Conservation (phyloP, 2,329 filamentous ascomycete species). For the Kalmusia sp. region DNA sequence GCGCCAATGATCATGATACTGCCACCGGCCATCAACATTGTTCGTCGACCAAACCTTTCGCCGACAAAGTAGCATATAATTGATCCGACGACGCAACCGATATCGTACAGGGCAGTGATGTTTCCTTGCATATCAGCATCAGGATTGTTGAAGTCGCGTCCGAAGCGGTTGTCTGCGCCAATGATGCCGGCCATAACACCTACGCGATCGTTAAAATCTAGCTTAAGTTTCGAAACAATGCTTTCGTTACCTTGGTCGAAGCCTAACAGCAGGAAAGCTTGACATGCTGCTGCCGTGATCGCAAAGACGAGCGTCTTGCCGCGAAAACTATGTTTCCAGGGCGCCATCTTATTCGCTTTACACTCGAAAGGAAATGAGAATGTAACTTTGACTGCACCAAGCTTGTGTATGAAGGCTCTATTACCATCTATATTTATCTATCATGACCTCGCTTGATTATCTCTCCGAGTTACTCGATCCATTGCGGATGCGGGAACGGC, state of each 20-base stretch:
- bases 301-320: neutral
- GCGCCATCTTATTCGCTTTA: too few relatives aligned
- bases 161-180: slow-evolving; percentile 44
- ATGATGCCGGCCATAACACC: slow-evolving; percentile 54
- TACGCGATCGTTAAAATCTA: too few relatives aligned
- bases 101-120: slow-evolving; percentile 59
- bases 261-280: slow-evolving; percentile 56
- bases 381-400: too few relatives aligned
- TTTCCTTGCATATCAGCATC: slow-evolving; percentile 52
- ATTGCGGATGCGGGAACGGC: too few relatives aligned
- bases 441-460: too few relatives aligned
- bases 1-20: slow-evolving; percentile 51
- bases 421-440: too few relatives aligned
- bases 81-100: slow-evolving; percentile 54
- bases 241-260: slow-evolving; percentile 51
- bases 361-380: too few relatives aligned
- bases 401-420: too few relatives aligned
- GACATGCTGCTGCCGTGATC: neutral
- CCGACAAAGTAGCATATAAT: slow-evolving; percentile 47
- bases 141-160: slow-evolving; percentile 45
- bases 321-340: too few relatives aligned
- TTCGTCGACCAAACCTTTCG: slow-evolving; percentile 52
- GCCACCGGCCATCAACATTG: slow-evolving; percentile 51
- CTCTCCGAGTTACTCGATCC: too few relatives aligned
- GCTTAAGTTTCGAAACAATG: slow-evolving; percentile 12